Conservation (phyloP, 2,329 filamentous ascomycete species). For the Colletotrichum zoysiae region DNA sequence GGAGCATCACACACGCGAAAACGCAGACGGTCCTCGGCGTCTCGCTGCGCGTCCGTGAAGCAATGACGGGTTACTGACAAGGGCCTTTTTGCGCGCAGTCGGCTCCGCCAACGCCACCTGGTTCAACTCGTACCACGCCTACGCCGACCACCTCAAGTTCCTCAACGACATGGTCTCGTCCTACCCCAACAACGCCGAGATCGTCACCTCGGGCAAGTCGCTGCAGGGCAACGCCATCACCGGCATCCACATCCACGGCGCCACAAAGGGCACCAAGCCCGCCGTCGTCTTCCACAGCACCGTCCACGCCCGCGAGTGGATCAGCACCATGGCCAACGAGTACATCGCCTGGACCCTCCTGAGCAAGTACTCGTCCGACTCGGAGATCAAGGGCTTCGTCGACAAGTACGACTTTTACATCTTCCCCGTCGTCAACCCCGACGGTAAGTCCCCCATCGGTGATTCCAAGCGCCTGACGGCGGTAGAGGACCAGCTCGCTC, state of each 20-base stretch:
- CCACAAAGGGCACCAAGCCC: constrained; percentile 53
- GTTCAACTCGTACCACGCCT: constrained; percentile 61
- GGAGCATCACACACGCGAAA: no score
- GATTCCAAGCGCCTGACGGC: no score
- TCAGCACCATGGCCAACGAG: constrained; percentile 57
- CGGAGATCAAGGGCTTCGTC: constrained; percentile 56
- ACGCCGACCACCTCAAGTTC: constrained; percentile 58
- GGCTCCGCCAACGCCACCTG: constrained; percentile 49
- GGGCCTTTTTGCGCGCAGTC: neutral
- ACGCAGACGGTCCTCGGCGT: neutral
- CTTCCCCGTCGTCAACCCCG: constrained; percentile 66
- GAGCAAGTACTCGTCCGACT: constrained; percentile 50
- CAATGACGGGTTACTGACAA: neutral
- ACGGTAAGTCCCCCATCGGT: constrained; percentile 50
- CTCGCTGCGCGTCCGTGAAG: neutral
- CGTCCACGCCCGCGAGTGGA: constrained; percentile 66
- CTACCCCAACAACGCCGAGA: constrained; percentile 55
- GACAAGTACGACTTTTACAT: constrained; percentile 73
- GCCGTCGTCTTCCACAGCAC: constrained; percentile 63
- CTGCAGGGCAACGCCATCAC: constrained; percentile 63
- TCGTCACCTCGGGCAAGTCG: constrained; percentile 58
- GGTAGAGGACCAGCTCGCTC: neutral
- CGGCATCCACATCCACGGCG: constrained; percentile 64
- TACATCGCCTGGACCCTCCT: constrained; percentile 60
- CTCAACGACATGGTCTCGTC: constrained; percentile 53